Percentiles rank a stretch among this genome's conserved stretches.
These are phyloP conservation scores for Gossypium mustelinum DNA, from an alignment of 345 rosid species.

Conservation along the genomic window DNA sequence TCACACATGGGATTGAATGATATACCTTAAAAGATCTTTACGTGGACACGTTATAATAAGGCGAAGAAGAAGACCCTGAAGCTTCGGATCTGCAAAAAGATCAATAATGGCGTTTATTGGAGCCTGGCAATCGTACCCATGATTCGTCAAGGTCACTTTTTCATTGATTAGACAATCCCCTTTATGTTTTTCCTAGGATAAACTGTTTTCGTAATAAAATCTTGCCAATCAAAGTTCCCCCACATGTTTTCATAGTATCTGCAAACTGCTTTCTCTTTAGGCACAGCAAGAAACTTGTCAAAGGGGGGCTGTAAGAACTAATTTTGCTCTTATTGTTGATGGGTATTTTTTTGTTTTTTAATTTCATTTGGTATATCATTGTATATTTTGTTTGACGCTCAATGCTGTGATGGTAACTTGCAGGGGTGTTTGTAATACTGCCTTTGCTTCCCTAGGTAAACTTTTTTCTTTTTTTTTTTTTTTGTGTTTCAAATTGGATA, in stretches of 20 bases:
- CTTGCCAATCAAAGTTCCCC: too few species aligned
- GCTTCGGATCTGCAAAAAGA: slow-evolving; percentile 25
- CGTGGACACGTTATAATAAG: neutral
- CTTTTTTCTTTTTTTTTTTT: neutral
- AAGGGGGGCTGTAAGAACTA: neutral
- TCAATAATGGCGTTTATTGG: slow-evolving; percentile 15
- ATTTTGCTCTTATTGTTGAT: neutral
- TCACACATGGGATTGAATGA: too few species aligned
- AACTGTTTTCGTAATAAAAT: neutral
- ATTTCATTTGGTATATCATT: neutral
- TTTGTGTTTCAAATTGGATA: slow-evolving; percentile 24
- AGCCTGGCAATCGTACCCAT: slow-evolving; percentile 13
- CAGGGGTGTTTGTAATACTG: slow-evolving; percentile 22
- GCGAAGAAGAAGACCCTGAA: neutral
- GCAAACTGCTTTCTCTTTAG: neutral
- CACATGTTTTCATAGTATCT: neutral
- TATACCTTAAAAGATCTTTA: neutral
- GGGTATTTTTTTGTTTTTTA: neutral
- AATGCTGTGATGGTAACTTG: too few species aligned
- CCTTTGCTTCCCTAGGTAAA: neutral
- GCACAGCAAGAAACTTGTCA: neutral
- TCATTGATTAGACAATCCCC: slow-evolving; percentile 6
- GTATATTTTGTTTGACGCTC: too few species aligned
- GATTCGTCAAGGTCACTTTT: neutral
- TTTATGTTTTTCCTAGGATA: neutral